Evolutionary conservation across 163 green algal genomes (phyloP), one percentile per base, ranked within the genome.

Genomic region (Chlamydomonas reinhardtii): DNA sequence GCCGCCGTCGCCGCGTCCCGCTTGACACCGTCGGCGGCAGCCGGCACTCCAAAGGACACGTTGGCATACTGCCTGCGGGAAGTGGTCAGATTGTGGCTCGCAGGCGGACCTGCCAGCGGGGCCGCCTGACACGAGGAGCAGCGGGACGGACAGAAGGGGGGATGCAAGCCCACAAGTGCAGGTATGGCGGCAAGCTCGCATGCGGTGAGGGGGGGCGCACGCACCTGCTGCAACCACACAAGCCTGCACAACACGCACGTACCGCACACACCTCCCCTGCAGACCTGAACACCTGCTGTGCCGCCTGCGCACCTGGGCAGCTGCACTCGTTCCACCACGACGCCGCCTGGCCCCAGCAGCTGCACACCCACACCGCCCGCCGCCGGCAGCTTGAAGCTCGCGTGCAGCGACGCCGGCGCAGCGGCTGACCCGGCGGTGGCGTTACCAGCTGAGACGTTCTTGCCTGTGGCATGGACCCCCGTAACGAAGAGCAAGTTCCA

Each of bases 41-140:
- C 34, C 3, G 80, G 70, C 29, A 79, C 15, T 25, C 80, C 80
- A 34, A 73, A 86, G 15, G 69, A 79, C 31, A 86, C 71, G 29
- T 86, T 86, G 11, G 70, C 70, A 6, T 29, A 56, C 29, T 78
- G 80, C 54, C 80, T 86, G 80, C 27, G 48, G 20, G 39, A 8
- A 48, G 2, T 35, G n/a, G n/a, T 22, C 37, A 4, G 59, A 22
- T 17, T 2, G 70, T 31, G n/a, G n/a, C n/a, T n/a, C n/a, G n/a
- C n/a, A n/a, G n/a, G n/a, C n/a, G n/a, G n/a, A n/a, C n/a, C n/a
- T n/a, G n/a, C n/a, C n/a, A n/a, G n/a, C n/a, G n/a, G n/a, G n/a
- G n/a, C n/a, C n/a, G n/a, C n/a, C n/a, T n/a, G n/a, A n/a, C n/a
- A n/a, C n/a, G n/a, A n/a, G n/a, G n/a, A n/a, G n/a, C n/a, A n/a